Conservation (phyloP, 805 yeast genomes). For the Wickerhamomyces bisporus region DNA sequence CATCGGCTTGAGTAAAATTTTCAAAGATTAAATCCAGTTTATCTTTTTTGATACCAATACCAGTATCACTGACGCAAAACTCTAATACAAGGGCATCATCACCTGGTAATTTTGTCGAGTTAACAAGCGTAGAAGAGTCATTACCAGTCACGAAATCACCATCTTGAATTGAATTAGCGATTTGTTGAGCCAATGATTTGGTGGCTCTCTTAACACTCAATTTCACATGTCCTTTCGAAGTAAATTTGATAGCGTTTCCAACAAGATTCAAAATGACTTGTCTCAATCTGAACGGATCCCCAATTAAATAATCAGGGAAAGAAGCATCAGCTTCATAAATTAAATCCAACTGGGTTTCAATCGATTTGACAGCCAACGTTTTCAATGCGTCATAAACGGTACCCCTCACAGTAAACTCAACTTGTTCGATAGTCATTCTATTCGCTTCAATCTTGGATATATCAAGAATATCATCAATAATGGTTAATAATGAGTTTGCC, state of each 20-base stretch:
- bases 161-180: slow-evolving; percentile 22
- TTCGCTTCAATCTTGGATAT: slow-evolving; percentile 92
- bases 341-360: slow-evolving; percentile 76
- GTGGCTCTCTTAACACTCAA: slow-evolving; percentile 60
- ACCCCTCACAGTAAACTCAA: slow-evolving; percentile 79
- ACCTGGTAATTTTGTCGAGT: slow-evolving; percentile 11
- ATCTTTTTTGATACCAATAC: slow-evolving; percentile 84
- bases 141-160: slow-evolving; percentile 24
- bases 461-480: slow-evolving; percentile 86
- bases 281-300: slow-evolving; percentile 83
- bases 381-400: slow-evolving; percentile 88
- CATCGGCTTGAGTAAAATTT: slow-evolving; percentile 91
- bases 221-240: slow-evolving; percentile 76
- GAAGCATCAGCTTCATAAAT: slow-evolving; percentile 80
- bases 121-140: not conserved
- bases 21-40: slow-evolving; percentile 82
- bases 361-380: slow-evolving; percentile 85
- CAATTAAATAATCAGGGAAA: slow-evolving; percentile 81
- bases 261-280: slow-evolving; percentile 83
- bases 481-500: slow-evolving; percentile 79
- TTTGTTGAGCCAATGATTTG: slow-evolving; percentile 19
- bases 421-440: slow-evolving; percentile 88
- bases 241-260: slow-evolving; percentile 87
- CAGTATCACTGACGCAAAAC: slow-evolving; percentile 86
- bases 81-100: slow-evolving; percentile 49